Evolutionary conservation across 805 yeast genomes (phyloP).

Genomic region (Kuraishia ogatae): DNA sequence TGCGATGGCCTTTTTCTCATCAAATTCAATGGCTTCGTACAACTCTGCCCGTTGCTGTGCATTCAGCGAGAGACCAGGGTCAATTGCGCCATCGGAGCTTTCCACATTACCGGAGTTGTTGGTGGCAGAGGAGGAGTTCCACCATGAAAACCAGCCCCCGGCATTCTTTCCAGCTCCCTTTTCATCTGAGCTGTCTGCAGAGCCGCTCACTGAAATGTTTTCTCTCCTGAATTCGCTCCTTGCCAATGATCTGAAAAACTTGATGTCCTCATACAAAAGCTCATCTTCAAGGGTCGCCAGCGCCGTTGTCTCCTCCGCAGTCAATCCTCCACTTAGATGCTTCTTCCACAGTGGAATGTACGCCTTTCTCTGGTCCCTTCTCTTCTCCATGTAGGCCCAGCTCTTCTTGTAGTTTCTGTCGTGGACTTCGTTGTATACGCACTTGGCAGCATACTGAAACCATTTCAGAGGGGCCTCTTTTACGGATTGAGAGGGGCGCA

Average conservation of each 20-base stretch:
- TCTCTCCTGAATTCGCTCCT: constrained; percentile 58
- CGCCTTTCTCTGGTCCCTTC: constrained; percentile 62
- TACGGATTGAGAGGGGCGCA: constrained; percentile 51
- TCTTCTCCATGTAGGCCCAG: constrained; percentile 70
- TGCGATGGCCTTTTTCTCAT: constrained; percentile 46
- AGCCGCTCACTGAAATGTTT: constrained; percentile 19
- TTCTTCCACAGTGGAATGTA: constrained; percentile 65
- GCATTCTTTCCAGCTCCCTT: constrained; percentile 7
- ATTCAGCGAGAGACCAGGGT: constrained; percentile 38
- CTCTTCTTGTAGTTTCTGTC: constrained; percentile 76
- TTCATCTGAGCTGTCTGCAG: constrained; percentile 4
- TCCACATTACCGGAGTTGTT: constrained; percentile 13
- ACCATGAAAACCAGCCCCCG: constrained; percentile 66
- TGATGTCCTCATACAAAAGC: constrained; percentile 68
- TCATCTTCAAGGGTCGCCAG: constrained; percentile 49
- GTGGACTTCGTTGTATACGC: constrained; percentile 72
- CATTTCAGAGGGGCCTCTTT: constrained; percentile 67
- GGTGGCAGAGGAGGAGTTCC: constrained; percentile 31
- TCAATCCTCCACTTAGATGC: constrained; percentile 30
- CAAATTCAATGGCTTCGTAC: constrained; percentile 88
- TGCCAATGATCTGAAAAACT: constrained; percentile 78
- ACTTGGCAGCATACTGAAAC: constrained; percentile 75
- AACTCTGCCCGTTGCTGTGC: constrained; percentile 87
- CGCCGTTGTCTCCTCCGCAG: constrained; percentile 22
- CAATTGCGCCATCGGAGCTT: neutral